Conservation (phyloP, 176 grass and related monocot genomes). For the Olyra latifolia region DNA sequence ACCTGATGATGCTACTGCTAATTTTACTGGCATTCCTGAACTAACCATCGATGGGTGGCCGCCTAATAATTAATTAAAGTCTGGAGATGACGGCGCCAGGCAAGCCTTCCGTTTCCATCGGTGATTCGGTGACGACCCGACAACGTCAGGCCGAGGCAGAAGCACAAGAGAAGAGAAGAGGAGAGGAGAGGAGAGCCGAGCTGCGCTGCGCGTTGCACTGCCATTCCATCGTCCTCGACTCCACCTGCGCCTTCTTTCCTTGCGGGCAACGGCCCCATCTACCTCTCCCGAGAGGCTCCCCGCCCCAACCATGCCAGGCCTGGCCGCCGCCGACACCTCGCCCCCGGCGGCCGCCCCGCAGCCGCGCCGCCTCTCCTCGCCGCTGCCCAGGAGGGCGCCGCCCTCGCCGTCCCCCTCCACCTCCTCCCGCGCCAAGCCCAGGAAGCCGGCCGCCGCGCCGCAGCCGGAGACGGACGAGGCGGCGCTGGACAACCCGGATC, state of each 20-base stretch:
- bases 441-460: slow-evolving; percentile 18
- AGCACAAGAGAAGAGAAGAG: too few relatives aligned
- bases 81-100: too few relatives aligned
- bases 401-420: slow-evolving; percentile 54
- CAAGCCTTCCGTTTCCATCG: too few relatives aligned
- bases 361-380: slow-evolving; percentile 47
- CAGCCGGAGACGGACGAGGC: slow-evolving; percentile 45
- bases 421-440: slow-evolving; percentile 42
- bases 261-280: too few relatives aligned
- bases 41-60: too few relatives aligned
- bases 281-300: background rate
- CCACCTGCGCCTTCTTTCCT: background rate
- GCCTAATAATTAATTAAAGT: too few relatives aligned
- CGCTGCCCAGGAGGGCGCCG: slow-evolving; percentile 43
- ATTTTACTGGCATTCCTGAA: too few relatives aligned
- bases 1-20: too few relatives aligned
- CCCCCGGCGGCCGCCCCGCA: slow-evolving; percentile 40
- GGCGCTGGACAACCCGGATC: slow-evolving; percentile 98
- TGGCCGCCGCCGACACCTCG: slow-evolving; percentile 35
- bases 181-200: too few relatives aligned
- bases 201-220: too few relatives aligned
- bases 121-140: too few relatives aligned
- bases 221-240: background rate
- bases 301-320: slow-evolving; percentile 36
- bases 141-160: too few relatives aligned